A percentile compares a stretch with the other conserved stretches of the same genome.
These are phyloP conservation scores for Pezicula carpinea DNA, from an alignment of 2,329 filamentous ascomycete genomes.

Conservation along the genomic window DNA sequence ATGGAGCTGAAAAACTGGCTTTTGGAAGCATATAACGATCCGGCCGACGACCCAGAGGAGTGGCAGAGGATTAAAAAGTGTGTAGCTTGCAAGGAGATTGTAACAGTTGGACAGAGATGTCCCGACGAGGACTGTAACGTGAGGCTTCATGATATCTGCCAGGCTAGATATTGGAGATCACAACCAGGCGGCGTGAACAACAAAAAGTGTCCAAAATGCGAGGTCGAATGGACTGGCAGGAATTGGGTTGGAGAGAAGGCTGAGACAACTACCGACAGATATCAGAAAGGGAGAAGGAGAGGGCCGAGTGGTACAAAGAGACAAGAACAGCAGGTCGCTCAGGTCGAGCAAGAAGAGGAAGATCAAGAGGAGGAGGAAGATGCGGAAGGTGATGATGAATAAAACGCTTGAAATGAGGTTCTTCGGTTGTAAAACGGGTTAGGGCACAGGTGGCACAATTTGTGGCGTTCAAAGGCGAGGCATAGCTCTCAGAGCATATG, in stretches of 20 bases:
- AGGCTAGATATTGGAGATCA: constrained; percentile 67
- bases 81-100: constrained; percentile 81
- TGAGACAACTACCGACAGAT: constrained; percentile 27
- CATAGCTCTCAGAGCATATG: no score
- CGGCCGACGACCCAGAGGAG: constrained; percentile 50
- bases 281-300: constrained; percentile 25
- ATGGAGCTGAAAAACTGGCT: constrained; percentile 85
- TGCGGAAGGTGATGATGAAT: neutral
- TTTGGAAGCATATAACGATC: constrained; percentile 84
- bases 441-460: no score
- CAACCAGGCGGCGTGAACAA: constrained; percentile 36
- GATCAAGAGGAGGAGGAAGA: constrained; percentile 6
- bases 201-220: constrained; percentile 61
- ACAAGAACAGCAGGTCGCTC: constrained; percentile 4
- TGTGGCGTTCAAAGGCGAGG: no score
- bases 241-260: constrained; percentile 29
- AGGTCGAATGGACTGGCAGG: constrained; percentile 40
- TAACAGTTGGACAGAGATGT: constrained; percentile 81
- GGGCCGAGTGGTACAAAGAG: constrained; percentile 20
- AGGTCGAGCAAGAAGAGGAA: constrained; percentile 14
- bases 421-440: no score
- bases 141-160: constrained; percentile 74
- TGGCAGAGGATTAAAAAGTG: constrained; percentile 81
- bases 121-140: constrained; percentile 60
- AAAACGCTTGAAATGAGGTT: neutral